Conservation (phyloP, 2,329 filamentous ascomycete species). For the Catunica adiposa region DNA sequence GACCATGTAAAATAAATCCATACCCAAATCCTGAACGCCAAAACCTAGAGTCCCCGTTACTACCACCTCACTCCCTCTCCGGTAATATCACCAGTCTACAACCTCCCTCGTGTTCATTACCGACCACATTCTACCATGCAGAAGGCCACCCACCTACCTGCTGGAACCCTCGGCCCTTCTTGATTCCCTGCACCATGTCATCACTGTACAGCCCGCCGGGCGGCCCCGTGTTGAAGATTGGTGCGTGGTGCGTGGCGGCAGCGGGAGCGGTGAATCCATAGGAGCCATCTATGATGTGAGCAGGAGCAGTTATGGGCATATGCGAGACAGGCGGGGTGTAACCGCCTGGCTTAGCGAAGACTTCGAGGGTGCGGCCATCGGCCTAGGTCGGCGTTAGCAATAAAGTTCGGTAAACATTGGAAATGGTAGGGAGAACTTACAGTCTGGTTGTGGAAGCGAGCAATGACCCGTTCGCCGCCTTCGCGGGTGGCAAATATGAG, state of each 20-base stretch:
- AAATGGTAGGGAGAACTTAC: constrained; percentile 27
- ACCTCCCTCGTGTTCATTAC: too few species aligned
- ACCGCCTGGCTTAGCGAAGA: constrained; percentile 48
- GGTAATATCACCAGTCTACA: too few species aligned
- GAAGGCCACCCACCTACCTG: background rate
- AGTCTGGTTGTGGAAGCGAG: constrained; percentile 63
- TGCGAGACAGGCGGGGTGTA: constrained; percentile 19
- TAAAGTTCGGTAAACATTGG: background rate
- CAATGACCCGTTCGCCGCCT: constrained; percentile 57
- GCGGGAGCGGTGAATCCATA: constrained; percentile 33
- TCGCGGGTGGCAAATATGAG: constrained; percentile 57
- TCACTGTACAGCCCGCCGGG: constrained; percentile 36
- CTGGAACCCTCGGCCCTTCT: constrained; percentile 17
- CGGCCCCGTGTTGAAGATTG: constrained; percentile 1
- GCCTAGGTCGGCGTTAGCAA: constrained; percentile 30
- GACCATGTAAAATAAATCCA: background rate
- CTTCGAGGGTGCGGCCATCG: constrained; percentile 56
- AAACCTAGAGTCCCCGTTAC: background rate
- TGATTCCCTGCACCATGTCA: constrained; percentile 21
- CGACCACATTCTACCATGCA: background rate
- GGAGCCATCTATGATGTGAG: constrained; percentile 32
- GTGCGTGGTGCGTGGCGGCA: constrained; percentile 17
- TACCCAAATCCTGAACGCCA: background rate
- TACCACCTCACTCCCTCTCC: background rate
- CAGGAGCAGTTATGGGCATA: constrained; percentile 19